A percentile compares a stretch with the other conserved stretches of the same genome.
phyloP scores from a whole-genome alignment of 345 rosid genomes.

The Leavenworthia alabamica region DNA sequence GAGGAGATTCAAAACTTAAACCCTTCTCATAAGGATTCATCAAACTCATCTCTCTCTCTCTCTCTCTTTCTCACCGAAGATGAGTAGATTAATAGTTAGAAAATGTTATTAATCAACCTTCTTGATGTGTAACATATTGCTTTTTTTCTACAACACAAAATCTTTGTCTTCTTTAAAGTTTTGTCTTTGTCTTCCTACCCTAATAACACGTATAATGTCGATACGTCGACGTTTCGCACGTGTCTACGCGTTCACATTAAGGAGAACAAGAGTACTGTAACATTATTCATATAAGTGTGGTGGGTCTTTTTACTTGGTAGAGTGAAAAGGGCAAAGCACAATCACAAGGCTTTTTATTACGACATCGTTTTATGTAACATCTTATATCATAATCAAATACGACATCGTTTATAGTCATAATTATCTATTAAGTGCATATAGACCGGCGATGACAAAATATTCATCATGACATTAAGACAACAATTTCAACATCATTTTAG shows the following conservation, averaged over 20 bases:
- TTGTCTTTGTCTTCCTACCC: constrained; percentile 25
- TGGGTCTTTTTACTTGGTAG: constrained; percentile 29
- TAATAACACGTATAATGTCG: constrained; percentile 24
- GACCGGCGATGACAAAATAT: constrained; percentile 30
- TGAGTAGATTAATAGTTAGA: constrained; percentile 2
- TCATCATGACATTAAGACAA: constrained; percentile 29
- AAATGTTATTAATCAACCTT: constrained; percentile 23
- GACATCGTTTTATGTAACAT: background rate
- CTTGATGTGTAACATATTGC: constrained; percentile 5
- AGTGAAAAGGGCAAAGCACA: constrained; percentile 31
- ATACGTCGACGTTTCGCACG: constrained; percentile 25
- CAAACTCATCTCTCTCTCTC: constrained; percentile 17
- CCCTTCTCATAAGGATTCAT: constrained; percentile 14
- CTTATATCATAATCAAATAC: constrained; percentile 26
- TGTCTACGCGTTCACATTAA: constrained; percentile 26
- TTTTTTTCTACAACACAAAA: background rate
- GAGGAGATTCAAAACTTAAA: constrained; percentile 18
- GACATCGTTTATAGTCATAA: constrained; percentile 13
- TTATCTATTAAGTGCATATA: constrained; percentile 28
- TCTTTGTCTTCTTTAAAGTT: constrained; percentile 7
- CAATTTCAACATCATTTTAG: constrained; percentile 30
- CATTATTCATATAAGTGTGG: constrained; percentile 10
- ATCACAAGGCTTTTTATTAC: constrained; percentile 33
- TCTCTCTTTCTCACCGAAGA: constrained; percentile 2
- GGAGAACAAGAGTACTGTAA: background rate